A percentile compares a stretch with the other conserved stretches of the same genome.
phyloP scores from a whole-genome alignment of 805 yeast genomes.

The Candida ovalis region DNA sequence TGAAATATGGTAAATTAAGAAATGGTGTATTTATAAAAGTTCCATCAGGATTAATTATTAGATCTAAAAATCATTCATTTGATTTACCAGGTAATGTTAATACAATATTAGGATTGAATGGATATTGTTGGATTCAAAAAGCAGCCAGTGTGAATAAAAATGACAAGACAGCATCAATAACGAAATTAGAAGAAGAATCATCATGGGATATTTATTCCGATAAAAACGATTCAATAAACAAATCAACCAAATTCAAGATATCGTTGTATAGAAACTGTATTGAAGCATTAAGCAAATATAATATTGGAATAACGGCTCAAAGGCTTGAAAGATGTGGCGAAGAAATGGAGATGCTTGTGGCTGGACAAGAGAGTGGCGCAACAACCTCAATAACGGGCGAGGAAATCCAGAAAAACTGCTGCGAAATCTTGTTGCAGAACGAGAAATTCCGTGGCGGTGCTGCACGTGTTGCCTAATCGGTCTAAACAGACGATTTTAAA shows the following conservation, averaged over 20 bases:
- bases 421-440: neutral
- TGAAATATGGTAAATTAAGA: slow-evolving; percentile 91
- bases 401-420: neutral
- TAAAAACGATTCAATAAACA: slow-evolving; percentile 69
- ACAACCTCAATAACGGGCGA: too few relatives aligned
- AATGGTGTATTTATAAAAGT: slow-evolving; percentile 82
- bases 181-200: slow-evolving; percentile 80
- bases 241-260: slow-evolving; percentile 63
- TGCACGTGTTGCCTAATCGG: too few relatives aligned
- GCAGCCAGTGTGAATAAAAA: slow-evolving; percentile 42
- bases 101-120: slow-evolving; percentile 89
- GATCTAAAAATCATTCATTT: slow-evolving; percentile 85
- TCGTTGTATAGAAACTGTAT: slow-evolving; percentile 83
- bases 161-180: slow-evolving; percentile 43
- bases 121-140: slow-evolving; percentile 88
- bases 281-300: slow-evolving; percentile 76
- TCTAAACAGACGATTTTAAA: too few relatives aligned
- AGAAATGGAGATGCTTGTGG: neutral
- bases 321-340: neutral
- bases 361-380: neutral
- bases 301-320: slow-evolving; percentile 61
- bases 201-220: slow-evolving; percentile 96
- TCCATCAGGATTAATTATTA: slow-evolving; percentile 76
- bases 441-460: neutral
- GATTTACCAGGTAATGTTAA: slow-evolving; percentile 93